Evolutionary conservation across 495 filamentous ascomycete species (phyloP).

Genomic region (Terfezia claveryi): DNA sequence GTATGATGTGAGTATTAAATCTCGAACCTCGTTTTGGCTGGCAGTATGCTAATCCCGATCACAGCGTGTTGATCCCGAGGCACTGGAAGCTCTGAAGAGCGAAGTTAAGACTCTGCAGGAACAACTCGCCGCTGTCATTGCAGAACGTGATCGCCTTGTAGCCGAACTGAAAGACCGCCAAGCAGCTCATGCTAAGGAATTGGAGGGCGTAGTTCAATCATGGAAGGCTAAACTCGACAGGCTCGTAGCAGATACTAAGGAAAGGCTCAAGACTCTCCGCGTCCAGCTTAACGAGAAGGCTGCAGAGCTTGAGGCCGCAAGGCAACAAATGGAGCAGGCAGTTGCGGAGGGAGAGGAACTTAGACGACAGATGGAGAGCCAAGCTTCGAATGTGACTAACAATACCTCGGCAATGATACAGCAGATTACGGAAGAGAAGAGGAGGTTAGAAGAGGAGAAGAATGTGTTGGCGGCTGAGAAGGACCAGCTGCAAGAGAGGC

Average conservation of each 20-base stretch:
- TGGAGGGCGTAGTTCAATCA: slow-evolving; percentile 24
- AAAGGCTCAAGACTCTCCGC: slow-evolving; percentile 21
- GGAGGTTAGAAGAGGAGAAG: slow-evolving; percentile 22
- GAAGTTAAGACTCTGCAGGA: slow-evolving; percentile 24
- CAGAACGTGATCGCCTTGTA: slow-evolving; percentile 49
- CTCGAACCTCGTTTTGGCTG: background rate
- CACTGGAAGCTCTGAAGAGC: slow-evolving; percentile 66
- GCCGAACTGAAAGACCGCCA: slow-evolving; percentile 29
- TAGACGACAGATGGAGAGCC: slow-evolving; percentile 26
- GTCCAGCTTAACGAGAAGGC: background rate
- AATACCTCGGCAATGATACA: slow-evolving; percentile 7
- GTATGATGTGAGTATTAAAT: slow-evolving; percentile 35
- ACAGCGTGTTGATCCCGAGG: slow-evolving; percentile 64
- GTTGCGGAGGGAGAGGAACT: slow-evolving; percentile 22
- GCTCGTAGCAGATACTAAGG: slow-evolving; percentile 41
- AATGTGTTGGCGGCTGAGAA: background rate
- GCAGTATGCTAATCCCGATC: no score
- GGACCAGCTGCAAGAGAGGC: slow-evolving; percentile 15
- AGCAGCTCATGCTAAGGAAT: slow-evolving; percentile 26
- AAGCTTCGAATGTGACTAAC: slow-evolving; percentile 27
- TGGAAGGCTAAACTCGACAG: slow-evolving; percentile 28
- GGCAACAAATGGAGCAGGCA: background rate
- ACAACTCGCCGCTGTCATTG: slow-evolving; percentile 34
- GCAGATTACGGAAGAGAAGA: slow-evolving; percentile 18
- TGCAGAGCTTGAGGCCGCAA: background rate